Conservation (phyloP, 2,329 filamentous ascomycete genomes). For the Aspergillus floridensis region DNA sequence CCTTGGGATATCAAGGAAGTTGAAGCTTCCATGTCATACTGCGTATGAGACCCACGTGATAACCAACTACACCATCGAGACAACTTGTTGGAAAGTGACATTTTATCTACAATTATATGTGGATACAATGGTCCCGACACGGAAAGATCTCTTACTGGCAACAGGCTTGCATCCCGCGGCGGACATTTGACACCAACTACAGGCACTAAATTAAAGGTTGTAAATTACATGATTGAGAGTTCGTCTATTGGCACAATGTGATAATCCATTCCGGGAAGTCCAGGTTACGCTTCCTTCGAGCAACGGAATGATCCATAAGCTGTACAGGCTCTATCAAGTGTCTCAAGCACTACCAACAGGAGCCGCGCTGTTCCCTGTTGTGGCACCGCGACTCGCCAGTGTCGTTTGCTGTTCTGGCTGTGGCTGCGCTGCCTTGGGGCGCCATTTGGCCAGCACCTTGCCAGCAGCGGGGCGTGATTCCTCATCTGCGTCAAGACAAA, state of each 20-base stretch:
- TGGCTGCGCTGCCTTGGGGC: conserved; percentile 44
- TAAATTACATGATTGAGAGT: neutral
- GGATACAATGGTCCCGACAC: too few relatives aligned
- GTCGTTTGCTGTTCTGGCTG: conserved; percentile 19
- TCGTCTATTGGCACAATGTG: neutral
- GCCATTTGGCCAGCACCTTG: conserved; percentile 57
- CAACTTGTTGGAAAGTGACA: neutral
- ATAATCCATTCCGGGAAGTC: neutral
- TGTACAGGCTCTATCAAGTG: neutral
- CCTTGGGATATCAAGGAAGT: neutral
- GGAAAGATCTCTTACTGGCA: too few relatives aligned
- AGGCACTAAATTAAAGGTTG: neutral
- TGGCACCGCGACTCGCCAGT: conserved; percentile 7
- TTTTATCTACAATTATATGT: too few relatives aligned
- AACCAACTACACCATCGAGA: neutral
- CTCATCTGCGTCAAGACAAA: conserved; percentile 34
- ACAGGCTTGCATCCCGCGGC: too few relatives aligned
- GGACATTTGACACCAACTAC: neutral
- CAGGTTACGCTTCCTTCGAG: neutral
- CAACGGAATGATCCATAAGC: neutral
- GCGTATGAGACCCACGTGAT: neutral
- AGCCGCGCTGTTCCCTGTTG: neutral
- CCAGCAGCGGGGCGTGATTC: conserved; percentile 49
- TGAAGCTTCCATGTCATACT: neutral
- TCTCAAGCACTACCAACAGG: neutral